phyloP scores from a whole-genome alignment of 2,329 filamentous ascomycete genomes.

The Penicillium frequentans region DNA sequence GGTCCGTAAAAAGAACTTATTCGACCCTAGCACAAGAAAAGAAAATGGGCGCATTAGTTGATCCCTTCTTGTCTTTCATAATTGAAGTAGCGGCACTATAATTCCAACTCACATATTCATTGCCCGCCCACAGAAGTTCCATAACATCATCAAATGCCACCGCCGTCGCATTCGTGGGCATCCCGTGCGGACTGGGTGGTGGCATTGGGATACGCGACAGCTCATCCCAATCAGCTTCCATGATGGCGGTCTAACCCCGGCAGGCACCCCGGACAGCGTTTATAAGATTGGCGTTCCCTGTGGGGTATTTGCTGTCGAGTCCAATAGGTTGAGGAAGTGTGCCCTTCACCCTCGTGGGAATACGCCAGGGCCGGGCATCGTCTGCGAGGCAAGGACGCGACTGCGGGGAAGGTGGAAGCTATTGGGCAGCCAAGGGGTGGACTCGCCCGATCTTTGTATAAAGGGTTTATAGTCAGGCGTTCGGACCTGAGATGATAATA shows the following conservation, averaged over 20 bases:
- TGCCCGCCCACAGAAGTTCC: conserved; percentile 91
- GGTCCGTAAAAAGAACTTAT: conserved; percentile 84
- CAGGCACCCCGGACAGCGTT: conserved; percentile 2
- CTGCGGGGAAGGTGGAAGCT: conserved; percentile 35
- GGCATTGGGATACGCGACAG: conserved; percentile 80
- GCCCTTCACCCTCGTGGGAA: conserved; percentile 33
- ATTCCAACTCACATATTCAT: conserved; percentile 69
- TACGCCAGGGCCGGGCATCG: conserved; percentile 34
- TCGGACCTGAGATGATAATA: neutral
- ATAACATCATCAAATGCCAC: conserved; percentile 86
- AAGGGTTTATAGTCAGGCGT: neutral
- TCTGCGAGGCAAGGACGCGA: conserved; percentile 33
- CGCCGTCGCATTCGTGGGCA: conserved; percentile 71
- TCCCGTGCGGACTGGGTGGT: conserved; percentile 68
- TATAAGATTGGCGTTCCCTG: neutral
- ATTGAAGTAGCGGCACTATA: neutral
- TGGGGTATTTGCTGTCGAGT: neutral
- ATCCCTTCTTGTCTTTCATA: neutral
- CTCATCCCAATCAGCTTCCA: conserved; percentile 58
- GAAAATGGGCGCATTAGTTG: neutral
- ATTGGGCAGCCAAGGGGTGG: conserved; percentile 7
- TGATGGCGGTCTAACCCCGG: conserved; percentile 28
- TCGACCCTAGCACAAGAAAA: conserved; percentile 63
- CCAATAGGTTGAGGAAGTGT: conserved; percentile 7
- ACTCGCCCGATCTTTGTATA: neutral